A percentile compares a stretch with the other conserved stretches of the same genome.
Conservation (phyloP, 371 early-diverging fungal species). For the Zychaea mexicana region DNA sequence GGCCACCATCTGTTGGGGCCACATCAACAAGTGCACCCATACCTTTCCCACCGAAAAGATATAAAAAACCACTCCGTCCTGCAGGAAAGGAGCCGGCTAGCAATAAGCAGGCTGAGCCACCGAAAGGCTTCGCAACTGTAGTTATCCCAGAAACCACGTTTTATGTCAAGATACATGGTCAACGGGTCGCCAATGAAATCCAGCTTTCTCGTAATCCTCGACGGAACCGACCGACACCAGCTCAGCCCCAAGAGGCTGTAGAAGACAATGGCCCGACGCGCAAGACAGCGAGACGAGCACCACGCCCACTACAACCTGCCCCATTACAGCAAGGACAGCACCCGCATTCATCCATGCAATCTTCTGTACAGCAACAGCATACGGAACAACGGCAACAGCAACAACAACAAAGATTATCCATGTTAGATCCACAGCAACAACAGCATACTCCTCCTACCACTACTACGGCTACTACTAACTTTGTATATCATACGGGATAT, state of each 20-base stretch:
- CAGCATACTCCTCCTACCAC: too few relatives aligned
- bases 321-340: background rate
- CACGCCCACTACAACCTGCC: background rate
- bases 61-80: background rate
- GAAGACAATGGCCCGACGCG: background rate
- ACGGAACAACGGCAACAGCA: constrained; percentile 10
- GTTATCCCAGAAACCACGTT: constrained; percentile 35
- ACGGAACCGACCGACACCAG: constrained; percentile 9
- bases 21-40: too few relatives aligned
- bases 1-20: too few relatives aligned
- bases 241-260: constrained; percentile 8
- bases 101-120: constrained; percentile 16
- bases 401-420: constrained; percentile 15
- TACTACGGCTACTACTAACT: constrained; percentile 12
- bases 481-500: constrained; percentile 24
- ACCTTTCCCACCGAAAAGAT: too few relatives aligned
- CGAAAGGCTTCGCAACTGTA: constrained; percentile 36
- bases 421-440: constrained; percentile 9
- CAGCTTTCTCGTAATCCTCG: constrained; percentile 26
- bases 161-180: constrained; percentile 39
- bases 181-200: constrained; percentile 24
- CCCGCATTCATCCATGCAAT: constrained; percentile 11
- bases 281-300: background rate
- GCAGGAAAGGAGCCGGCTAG: background rate
- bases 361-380: constrained; percentile 22